Evolutionary conservation across 306 rosid species (phyloP).

Genomic region (Sicyos baderoa): DNA sequence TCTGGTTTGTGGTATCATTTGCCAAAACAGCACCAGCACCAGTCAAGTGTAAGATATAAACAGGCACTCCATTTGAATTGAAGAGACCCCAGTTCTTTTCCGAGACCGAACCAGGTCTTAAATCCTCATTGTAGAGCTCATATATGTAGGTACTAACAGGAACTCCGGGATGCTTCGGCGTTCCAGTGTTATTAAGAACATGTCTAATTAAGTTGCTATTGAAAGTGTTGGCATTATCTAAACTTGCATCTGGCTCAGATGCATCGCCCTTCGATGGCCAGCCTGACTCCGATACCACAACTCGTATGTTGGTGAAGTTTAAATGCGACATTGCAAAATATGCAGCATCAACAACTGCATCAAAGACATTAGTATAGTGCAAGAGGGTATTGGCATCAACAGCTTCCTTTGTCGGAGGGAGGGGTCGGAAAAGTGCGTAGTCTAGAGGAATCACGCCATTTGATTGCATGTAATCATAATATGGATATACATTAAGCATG

Average conservation of each 20-base stretch:
- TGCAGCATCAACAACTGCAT: conserved; percentile 85
- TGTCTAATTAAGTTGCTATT: conserved; percentile 87
- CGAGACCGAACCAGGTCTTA: conserved; percentile 64
- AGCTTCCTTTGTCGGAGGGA: conserved; percentile 91
- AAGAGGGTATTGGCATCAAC: conserved; percentile 81
- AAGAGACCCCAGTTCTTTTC: conserved; percentile 93
- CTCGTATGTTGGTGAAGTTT: conserved; percentile 65
- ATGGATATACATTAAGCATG: conserved; percentile 90
- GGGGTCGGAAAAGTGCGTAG: conserved; percentile 87
- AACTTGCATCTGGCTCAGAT: conserved; percentile 60
- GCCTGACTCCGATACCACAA: conserved; percentile 80
- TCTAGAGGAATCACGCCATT: conserved; percentile 80
- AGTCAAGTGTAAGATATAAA: conserved; percentile 66
- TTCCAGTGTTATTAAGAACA: conserved; percentile 79
- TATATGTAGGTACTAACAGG: conserved; percentile 82
- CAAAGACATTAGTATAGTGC: conserved; percentile 91
- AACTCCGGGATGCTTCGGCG: conserved; percentile 85
- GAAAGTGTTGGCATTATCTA: conserved; percentile 82
- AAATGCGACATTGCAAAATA: conserved; percentile 84
- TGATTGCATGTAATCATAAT: conserved; percentile 77
- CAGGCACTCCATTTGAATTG: conserved; percentile 55
- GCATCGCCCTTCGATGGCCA: conserved; percentile 94
- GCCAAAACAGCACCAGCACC: conserved; percentile 76
- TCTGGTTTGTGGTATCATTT: conserved; percentile 84
- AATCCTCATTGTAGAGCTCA: conserved; percentile 88